These are phyloP conservation scores for Phlebiopsis flavidoalba DNA, from an alignment of 768 basidiomycete species.

Conservation along the genomic window DNA sequence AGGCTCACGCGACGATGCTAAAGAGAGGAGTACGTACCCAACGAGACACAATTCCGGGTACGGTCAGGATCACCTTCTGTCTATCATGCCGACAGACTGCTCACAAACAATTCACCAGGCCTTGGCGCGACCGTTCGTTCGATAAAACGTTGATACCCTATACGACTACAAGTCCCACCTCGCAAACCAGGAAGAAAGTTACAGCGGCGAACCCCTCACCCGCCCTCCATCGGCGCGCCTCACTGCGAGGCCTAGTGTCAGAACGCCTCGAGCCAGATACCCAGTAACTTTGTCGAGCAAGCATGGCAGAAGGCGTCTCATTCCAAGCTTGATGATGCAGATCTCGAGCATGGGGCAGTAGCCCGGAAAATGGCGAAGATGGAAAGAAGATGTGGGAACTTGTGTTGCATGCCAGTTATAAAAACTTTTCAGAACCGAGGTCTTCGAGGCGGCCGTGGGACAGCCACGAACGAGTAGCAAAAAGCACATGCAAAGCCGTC, in stretches of 20 bases:
- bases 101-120: conserved; percentile 37
- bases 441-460: conserved; percentile 92
- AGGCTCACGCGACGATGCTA: conserved; percentile 80
- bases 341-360: conserved; percentile 72
- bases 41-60: conserved; percentile 85
- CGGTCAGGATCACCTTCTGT: conserved; percentile 21
- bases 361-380: conserved; percentile 59
- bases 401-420: conserved; percentile 94
- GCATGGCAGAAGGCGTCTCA: conserved; percentile 77
- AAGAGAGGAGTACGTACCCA: conserved; percentile 91
- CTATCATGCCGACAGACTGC: not conserved
- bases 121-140: conserved; percentile 64
- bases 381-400: conserved; percentile 86
- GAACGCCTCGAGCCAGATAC: conserved; percentile 9
- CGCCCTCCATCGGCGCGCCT: no score
- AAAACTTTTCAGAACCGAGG: conserved; percentile 87
- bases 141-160: conserved; percentile 90
- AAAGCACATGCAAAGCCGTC: conserved; percentile 87
- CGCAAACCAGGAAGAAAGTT: conserved; percentile 38
- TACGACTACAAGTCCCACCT: conserved; percentile 73
- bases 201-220: conserved; percentile 16
- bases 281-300: conserved; percentile 68
- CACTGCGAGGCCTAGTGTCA: no score
- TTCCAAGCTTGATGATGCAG: conserved; percentile 39
- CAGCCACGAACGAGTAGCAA: conserved; percentile 94